Percentiles rank a stretch among this genome's conserved stretches.
phyloP scores from a whole-genome alignment of 176 grass and related monocot species.

The Cymbopogon citratus region DNA sequence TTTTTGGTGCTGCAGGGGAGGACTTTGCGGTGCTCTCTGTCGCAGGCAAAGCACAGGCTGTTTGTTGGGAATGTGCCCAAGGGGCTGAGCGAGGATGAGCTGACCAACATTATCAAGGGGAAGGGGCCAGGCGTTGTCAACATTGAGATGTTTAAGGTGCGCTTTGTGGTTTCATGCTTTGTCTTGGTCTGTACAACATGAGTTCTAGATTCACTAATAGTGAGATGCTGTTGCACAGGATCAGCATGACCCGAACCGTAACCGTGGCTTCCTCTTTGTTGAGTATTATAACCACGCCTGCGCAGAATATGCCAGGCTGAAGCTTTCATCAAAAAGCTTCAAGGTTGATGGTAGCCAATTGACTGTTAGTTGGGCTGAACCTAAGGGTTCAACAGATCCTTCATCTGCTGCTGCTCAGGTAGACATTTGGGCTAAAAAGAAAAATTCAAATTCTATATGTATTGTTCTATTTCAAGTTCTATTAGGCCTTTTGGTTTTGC shows the following conservation, averaged over 20 bases:
- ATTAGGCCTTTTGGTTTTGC: neutral
- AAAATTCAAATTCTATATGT: neutral
- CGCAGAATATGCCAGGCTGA: conserved; percentile 72
- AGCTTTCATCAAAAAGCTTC: conserved; percentile 61
- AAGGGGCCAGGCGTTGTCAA: conserved; percentile 81
- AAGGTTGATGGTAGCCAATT: conserved; percentile 92
- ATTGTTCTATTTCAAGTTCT: neutral
- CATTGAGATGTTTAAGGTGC: conserved; percentile 92
- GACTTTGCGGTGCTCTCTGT: conserved; percentile 81
- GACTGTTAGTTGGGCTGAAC: conserved; percentile 93
- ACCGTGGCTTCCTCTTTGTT: conserved; percentile 91
- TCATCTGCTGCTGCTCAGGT: conserved; percentile 79
- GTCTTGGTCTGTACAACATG: neutral
- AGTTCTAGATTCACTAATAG: neutral
- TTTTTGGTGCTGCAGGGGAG: conserved; percentile 55
- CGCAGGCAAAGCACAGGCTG: conserved; percentile 87
- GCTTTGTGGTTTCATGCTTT: neutral
- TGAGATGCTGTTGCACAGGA: conserved; percentile 47
- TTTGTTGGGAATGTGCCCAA: conserved; percentile 98
- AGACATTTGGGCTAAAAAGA: neutral
- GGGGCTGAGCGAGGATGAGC: conserved; percentile 82
- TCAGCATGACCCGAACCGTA: conserved; percentile 79
- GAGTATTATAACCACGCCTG: conserved; percentile 96
- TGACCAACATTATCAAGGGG: conserved; percentile 71
- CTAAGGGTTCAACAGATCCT: conserved; percentile 63